phyloP scores from a whole-genome alignment of 2,329 filamentous ascomycete genomes.

The Cladophialophora immunda region DNA sequence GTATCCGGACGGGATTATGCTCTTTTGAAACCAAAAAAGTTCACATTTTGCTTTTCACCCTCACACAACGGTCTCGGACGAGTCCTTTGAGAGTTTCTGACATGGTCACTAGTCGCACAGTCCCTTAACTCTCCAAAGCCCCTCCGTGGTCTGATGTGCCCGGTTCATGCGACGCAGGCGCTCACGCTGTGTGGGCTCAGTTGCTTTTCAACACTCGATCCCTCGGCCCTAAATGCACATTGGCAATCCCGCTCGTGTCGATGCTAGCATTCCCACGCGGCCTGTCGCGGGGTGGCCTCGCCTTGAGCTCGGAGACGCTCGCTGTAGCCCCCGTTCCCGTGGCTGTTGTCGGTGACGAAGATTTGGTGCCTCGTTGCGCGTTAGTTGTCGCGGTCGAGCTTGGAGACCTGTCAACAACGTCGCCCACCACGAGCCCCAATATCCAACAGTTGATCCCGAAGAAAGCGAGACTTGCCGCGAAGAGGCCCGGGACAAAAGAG shows the following conservation, averaged over 20 bases:
- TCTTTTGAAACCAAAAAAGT: neutral
- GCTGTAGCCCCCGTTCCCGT: neutral
- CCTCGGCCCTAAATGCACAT: slow-evolving; percentile 32
- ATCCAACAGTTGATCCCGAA: slow-evolving; percentile 90
- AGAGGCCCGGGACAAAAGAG: slow-evolving; percentile 86
- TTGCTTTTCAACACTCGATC: slow-evolving; percentile 35
- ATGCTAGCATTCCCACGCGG: slow-evolving; percentile 21
- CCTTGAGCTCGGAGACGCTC: neutral
- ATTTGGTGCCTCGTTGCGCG: neutral
- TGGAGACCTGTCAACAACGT: slow-evolving; percentile 50
- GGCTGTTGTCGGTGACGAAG: neutral
- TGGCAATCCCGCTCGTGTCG: slow-evolving; percentile 31
- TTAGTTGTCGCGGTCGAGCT: neutral
- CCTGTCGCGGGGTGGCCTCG: neutral
- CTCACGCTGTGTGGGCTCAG: neutral
- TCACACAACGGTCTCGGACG: neutral
- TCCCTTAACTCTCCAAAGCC: neutral
- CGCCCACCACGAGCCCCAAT: slow-evolving; percentile 77
- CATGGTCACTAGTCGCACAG: neutral
- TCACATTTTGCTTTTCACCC: neutral
- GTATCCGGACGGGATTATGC: neutral
- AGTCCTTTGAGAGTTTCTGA: neutral
- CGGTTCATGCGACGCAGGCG: neutral
- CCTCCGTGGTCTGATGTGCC: neutral
- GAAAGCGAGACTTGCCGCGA: slow-evolving; percentile 77